These are phyloP conservation scores for Tetracladium maxilliforme DNA, from an alignment of 2,329 filamentous ascomycete species.

Conservation along the genomic window DNA sequence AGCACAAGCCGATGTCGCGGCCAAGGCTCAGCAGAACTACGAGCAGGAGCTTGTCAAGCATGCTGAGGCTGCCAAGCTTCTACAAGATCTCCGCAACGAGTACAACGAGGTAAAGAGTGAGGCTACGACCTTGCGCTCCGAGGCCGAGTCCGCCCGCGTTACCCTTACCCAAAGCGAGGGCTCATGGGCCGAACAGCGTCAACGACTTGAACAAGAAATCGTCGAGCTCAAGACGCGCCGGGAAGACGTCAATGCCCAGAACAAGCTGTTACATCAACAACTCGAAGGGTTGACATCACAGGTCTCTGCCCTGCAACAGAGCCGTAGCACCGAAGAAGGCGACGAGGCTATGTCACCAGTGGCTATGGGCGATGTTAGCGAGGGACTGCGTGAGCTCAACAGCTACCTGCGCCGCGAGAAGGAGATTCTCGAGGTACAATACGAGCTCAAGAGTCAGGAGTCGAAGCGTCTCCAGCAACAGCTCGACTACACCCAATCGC, in stretches of 20 bases:
- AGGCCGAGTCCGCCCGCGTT: conserved; percentile 75
- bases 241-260: conserved; percentile 77
- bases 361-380: conserved; percentile 29
- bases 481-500: conserved; percentile 69
- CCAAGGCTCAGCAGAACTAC: conserved; percentile 87
- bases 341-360: conserved; percentile 22
- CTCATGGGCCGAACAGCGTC: conserved; percentile 75
- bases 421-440: conserved; percentile 94
- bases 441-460: conserved; percentile 79
- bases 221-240: conserved; percentile 62
- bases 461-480: conserved; percentile 81
- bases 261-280: conserved; percentile 79
- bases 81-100: conserved; percentile 67
- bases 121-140: conserved; percentile 57
- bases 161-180: conserved; percentile 67
- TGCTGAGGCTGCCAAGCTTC: conserved; percentile 77
- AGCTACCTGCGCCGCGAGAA: conserved; percentile 88
- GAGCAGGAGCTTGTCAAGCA: conserved; percentile 91
- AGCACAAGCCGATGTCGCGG: conserved; percentile 83
- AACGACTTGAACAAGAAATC: conserved; percentile 73
- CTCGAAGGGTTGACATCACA: conserved; percentile 72
- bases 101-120: conserved; percentile 73
- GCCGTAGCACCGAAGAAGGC: conserved; percentile 41
- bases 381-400: conserved; percentile 80
- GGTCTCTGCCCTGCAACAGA: conserved; percentile 66